phyloP scores from a whole-genome alignment of 768 basidiomycete genomes.

The Tubosaeta sp. region DNA sequence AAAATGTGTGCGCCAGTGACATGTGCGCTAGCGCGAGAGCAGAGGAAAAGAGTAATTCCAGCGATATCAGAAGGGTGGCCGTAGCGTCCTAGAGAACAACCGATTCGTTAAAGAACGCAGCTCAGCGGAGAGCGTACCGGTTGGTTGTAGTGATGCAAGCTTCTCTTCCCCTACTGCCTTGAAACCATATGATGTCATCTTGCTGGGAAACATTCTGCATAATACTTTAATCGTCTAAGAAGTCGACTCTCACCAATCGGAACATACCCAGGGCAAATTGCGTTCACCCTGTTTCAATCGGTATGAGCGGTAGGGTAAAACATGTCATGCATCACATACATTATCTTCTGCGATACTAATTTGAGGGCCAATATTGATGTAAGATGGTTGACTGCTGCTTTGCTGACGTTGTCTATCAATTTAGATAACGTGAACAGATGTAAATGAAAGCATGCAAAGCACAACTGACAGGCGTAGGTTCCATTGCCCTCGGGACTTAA shows the following conservation, averaged over 20 bases:
- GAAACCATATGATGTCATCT: constrained; percentile 77
- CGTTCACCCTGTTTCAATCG: constrained; percentile 58
- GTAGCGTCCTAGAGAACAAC: constrained; percentile 47
- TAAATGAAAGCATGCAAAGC: background rate
- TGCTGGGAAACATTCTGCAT: constrained; percentile 68
- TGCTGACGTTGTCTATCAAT: constrained; percentile 66
- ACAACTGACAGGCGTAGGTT: constrained; percentile 71
- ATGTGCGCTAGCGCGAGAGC: constrained; percentile 68
- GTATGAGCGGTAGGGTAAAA: background rate
- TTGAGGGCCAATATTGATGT: constrained; percentile 69
- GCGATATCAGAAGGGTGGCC: constrained; percentile 66
- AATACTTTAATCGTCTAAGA: background rate
- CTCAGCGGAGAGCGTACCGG: constrained; percentile 40
- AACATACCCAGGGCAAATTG: constrained; percentile 73
- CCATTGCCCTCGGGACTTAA: constrained; percentile 57
- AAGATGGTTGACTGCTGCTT: constrained; percentile 85
- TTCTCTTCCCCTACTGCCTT: constrained; percentile 49
- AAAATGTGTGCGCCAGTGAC: constrained; percentile 70
- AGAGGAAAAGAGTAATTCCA: constrained; percentile 65
- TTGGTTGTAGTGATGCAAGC: constrained; percentile 55
- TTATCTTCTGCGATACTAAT: constrained; percentile 55
- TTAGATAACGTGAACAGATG: background rate
- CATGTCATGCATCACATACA: constrained; percentile 42
- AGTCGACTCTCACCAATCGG: background rate
- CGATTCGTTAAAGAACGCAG: background rate